Evolutionary conservation across 2,329 filamentous ascomycete species (phyloP).

Genomic region (Hirsutella thompsonii): DNA sequence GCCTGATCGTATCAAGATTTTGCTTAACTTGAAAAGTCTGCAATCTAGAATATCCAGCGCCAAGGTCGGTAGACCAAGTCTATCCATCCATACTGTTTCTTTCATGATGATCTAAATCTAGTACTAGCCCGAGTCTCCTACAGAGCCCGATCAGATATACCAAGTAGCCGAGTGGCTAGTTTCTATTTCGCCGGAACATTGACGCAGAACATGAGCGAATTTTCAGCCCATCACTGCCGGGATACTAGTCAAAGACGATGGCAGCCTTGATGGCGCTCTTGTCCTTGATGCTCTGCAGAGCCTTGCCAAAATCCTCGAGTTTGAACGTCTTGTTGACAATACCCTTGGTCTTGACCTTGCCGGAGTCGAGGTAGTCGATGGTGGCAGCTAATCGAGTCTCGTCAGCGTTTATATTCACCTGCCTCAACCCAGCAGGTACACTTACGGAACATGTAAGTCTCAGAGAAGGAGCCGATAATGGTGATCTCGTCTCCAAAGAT

Average conservation of each 20-base stretch:
- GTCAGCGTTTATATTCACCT: too few species aligned
- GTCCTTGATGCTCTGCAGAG: constrained; percentile 57
- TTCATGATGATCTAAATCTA: too few species aligned
- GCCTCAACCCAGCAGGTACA: constrained; percentile 6
- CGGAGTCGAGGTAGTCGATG: constrained; percentile 40
- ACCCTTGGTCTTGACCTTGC: constrained; percentile 49
- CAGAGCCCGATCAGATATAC: too few species aligned
- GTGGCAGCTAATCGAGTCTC: constrained; percentile 22
- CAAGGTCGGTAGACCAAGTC: too few species aligned
- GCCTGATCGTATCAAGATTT: too few species aligned
- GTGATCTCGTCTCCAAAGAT: constrained; percentile 60
- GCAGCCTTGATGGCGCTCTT: constrained; percentile 64
- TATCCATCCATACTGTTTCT: too few species aligned
- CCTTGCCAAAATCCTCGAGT: constrained; percentile 60
- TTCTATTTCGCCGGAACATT: background rate
- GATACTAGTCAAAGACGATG: constrained; percentile 50
- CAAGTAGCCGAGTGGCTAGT: too few species aligned
- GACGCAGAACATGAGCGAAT: background rate
- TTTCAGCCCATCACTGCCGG: background rate
- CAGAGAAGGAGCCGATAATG: constrained; percentile 60
- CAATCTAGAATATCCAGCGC: too few species aligned
- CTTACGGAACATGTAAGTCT: constrained; percentile 58
- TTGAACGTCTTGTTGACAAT: constrained; percentile 64
- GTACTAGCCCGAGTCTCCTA: too few species aligned
- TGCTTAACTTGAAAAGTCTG: too few species aligned